phyloP scores from a whole-genome alignment of 2,329 filamentous ascomycete genomes.

The Podosphaera fusca region DNA sequence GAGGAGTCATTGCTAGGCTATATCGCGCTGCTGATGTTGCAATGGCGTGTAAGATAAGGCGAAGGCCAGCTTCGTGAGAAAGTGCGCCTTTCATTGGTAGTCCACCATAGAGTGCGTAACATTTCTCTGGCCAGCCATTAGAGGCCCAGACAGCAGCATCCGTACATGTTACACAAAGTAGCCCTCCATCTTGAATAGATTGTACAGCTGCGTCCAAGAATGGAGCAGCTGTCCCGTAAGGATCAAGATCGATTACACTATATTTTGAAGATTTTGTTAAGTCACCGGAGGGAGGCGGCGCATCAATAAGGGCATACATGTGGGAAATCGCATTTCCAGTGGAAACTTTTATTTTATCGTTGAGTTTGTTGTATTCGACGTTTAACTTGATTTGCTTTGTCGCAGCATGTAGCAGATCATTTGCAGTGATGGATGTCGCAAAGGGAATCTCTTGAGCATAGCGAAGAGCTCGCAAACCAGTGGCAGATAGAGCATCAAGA shows the following conservation, averaged over 20 bases:
- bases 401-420: constrained; percentile 62
- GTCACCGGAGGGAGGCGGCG: constrained; percentile 15
- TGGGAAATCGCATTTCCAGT: constrained; percentile 69
- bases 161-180: constrained; percentile 89
- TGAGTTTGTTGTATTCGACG: constrained; percentile 57
- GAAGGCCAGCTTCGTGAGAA: constrained; percentile 73
- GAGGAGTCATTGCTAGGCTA: constrained; percentile 68
- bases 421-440: constrained; percentile 60
- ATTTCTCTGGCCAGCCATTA: constrained; percentile 82
- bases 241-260: constrained; percentile 89
- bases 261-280: constrained; percentile 30
- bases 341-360: constrained; percentile 45
- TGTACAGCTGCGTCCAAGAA: constrained; percentile 86
- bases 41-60: constrained; percentile 64
- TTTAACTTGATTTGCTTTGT: constrained; percentile 67
- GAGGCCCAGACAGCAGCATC: constrained; percentile 91
- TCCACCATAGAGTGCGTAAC: constrained; percentile 82
- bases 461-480: constrained; percentile 69
- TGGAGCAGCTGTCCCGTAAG: constrained; percentile 78
- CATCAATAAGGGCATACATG: constrained; percentile 58
- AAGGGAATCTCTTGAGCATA: constrained; percentile 85
- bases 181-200: constrained; percentile 55
- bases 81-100: constrained; percentile 63
- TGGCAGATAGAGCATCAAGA: constrained; percentile 83
- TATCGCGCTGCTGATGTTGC: constrained; percentile 64